phyloP scores from a whole-genome alignment of 176 grass and related monocot genomes.

The Coix lacrymajobi region DNA sequence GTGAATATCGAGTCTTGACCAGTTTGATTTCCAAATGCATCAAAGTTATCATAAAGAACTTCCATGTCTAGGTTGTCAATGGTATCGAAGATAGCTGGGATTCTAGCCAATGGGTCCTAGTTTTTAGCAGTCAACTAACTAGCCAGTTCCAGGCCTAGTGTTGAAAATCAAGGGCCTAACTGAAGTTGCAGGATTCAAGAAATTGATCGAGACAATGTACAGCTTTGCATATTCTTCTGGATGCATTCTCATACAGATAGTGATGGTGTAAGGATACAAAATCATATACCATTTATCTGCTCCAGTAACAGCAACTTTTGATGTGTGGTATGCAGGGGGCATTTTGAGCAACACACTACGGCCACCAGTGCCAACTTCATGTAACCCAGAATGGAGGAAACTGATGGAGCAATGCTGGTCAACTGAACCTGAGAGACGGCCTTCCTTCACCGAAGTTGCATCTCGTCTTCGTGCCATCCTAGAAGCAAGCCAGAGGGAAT shows the following conservation, averaged over 20 bases:
- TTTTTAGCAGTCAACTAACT: not conserved
- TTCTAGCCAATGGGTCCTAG: not conserved
- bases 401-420: constrained; percentile 93
- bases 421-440: constrained; percentile 52
- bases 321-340: constrained; percentile 41
- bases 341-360: constrained; percentile 82
- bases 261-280: not conserved
- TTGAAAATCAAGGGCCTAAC: not conserved
- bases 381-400: constrained; percentile 62
- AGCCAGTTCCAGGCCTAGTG: not conserved
- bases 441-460: constrained; percentile 74
- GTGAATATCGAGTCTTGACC: not conserved
- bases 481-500: constrained; percentile 32
- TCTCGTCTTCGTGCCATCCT: constrained; percentile 45
- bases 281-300: not conserved
- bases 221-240: not conserved
- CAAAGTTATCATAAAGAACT: not conserved
- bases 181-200: not conserved
- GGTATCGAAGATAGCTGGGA: not conserved
- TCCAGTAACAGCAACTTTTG: not conserved
- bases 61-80: not conserved
- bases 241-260: not conserved
- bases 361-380: constrained; percentile 67
- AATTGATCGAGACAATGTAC: not conserved
- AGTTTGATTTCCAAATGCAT: not conserved